phyloP scores from a whole-genome alignment of 2,329 filamentous ascomycete genomes.

The Grosmannia penicillata region DNA sequence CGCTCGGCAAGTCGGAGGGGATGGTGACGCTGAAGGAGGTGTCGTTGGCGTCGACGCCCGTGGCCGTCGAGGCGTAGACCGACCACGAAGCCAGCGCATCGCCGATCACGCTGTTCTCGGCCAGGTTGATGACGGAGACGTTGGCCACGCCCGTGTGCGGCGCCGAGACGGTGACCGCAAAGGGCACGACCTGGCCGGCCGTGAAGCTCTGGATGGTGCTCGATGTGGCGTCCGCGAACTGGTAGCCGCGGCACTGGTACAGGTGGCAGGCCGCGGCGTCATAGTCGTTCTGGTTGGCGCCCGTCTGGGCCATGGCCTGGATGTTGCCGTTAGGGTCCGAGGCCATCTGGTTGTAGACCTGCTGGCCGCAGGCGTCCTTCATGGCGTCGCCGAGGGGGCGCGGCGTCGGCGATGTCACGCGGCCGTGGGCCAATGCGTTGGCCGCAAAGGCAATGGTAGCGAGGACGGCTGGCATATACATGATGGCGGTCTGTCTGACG shows the following conservation, averaged over 20 bases:
- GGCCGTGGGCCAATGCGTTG: conserved; percentile 36
- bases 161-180: conserved; percentile 20
- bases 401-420: conserved; percentile 29
- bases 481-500: neutral
- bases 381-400: conserved; percentile 36
- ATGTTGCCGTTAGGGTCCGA: conserved; percentile 42
- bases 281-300: conserved; percentile 29
- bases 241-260: conserved; percentile 43
- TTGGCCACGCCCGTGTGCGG: conserved; percentile 32
- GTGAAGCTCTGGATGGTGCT: conserved; percentile 35
- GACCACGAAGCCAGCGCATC: conserved; percentile 29
- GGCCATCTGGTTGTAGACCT: conserved; percentile 35
- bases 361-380: conserved; percentile 34
- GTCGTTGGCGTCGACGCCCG: conserved; percentile 26
- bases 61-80: conserved; percentile 31
- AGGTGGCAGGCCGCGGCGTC: conserved; percentile 30
- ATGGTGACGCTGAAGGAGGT: conserved; percentile 38
- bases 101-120: conserved; percentile 32
- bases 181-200: conserved; percentile 27
- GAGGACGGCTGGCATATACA: neutral
- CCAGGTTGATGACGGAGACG: conserved; percentile 35
- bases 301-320: conserved; percentile 37
- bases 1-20: conserved; percentile 26
- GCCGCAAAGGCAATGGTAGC: conserved; percentile 16
- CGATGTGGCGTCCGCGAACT: conserved; percentile 36